A percentile compares a stretch with the other conserved stretches of the same genome.
phyloP scores from a whole-genome alignment of 495 filamentous ascomycete genomes.

The Neurospora sp. region DNA sequence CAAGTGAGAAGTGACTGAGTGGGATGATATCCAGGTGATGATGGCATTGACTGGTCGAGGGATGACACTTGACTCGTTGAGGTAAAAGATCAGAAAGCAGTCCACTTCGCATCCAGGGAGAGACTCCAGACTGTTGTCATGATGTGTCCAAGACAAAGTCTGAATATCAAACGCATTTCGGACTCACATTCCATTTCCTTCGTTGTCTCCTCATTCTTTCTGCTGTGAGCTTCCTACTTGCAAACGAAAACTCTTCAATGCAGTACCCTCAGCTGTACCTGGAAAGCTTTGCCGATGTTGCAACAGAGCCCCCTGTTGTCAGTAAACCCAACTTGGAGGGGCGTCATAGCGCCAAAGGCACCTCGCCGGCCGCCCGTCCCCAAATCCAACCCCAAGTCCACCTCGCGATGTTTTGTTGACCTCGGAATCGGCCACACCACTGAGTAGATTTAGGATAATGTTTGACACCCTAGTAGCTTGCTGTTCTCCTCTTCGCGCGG shows the following conservation, averaged over 20 bases:
- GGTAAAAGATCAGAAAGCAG: not conserved
- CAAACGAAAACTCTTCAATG: not conserved
- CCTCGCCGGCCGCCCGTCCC: not conserved
- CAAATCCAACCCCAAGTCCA: not conserved
- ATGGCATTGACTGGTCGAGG: not conserved
- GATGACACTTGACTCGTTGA: not conserved
- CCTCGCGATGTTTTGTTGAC: not conserved
- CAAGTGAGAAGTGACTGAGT: not conserved
- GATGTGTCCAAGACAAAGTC: not conserved
- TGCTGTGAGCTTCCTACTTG: not conserved
- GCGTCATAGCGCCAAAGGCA: not conserved
- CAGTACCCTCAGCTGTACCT: not conserved
- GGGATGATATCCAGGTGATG: slow-evolving; percentile 3
- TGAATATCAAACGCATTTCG: not conserved
- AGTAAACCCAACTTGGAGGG: not conserved
- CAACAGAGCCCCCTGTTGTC: not conserved
- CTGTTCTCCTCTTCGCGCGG: not conserved
- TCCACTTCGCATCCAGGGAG: not conserved
- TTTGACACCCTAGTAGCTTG: not conserved
- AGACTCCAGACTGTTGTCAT: not conserved
- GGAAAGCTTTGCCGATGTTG: not conserved
- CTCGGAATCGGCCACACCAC: not conserved
- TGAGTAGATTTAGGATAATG: not conserved
- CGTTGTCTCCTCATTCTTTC: not conserved
- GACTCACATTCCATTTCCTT: not conserved